These are phyloP conservation scores for Poa pratensis DNA, from an alignment of 176 grass and related monocot genomes.

Conservation along the genomic window DNA sequence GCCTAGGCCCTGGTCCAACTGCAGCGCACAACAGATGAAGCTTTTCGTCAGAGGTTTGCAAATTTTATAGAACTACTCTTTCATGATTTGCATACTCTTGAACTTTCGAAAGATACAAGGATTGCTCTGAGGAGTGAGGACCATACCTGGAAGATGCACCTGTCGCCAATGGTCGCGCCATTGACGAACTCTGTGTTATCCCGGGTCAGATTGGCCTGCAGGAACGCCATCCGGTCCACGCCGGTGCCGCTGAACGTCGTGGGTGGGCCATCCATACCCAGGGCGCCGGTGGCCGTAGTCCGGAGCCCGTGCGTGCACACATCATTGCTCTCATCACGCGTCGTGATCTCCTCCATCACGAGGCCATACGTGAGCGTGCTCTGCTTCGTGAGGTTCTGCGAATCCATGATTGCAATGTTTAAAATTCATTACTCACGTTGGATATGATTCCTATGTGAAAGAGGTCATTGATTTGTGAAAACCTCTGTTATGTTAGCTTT, in stretches of 20 bases:
- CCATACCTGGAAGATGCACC: slow-evolving; percentile 90
- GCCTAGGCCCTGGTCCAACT: slow-evolving; percentile 96
- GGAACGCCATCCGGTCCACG: slow-evolving; percentile 70
- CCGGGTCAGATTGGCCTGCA: slow-evolving; percentile 83
- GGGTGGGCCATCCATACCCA: slow-evolving; percentile 88
- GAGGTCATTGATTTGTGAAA: slow-evolving; percentile 2
- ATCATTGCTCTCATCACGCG: slow-evolving; percentile 80
- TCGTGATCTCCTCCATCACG: slow-evolving; percentile 86
- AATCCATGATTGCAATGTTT: slow-evolving; percentile 31
- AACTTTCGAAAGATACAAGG: neutral
- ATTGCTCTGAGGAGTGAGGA: neutral
- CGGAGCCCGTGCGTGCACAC: slow-evolving; percentile 87
- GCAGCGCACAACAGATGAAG: slow-evolving; percentile 32
- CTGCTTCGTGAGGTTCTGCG: slow-evolving; percentile 80
- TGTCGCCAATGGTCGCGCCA: slow-evolving; percentile 73
- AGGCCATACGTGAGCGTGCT: slow-evolving; percentile 95
- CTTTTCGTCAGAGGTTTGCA: slow-evolving; percentile 19
- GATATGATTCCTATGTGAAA: neutral
- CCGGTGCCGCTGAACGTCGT: slow-evolving; percentile 95
- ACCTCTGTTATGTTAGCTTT: slow-evolving; percentile 98
- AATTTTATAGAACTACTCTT: neutral
- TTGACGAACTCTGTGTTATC: slow-evolving; percentile 86
- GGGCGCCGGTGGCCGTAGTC: slow-evolving; percentile 67
- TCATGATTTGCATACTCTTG: neutral
- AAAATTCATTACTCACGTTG: neutral